Percentiles rank a stretch among this genome's conserved stretches.
These are phyloP conservation scores for Phlegmacium glaucopus DNA, from an alignment of 768 basidiomycete species.

Conservation along the genomic window DNA sequence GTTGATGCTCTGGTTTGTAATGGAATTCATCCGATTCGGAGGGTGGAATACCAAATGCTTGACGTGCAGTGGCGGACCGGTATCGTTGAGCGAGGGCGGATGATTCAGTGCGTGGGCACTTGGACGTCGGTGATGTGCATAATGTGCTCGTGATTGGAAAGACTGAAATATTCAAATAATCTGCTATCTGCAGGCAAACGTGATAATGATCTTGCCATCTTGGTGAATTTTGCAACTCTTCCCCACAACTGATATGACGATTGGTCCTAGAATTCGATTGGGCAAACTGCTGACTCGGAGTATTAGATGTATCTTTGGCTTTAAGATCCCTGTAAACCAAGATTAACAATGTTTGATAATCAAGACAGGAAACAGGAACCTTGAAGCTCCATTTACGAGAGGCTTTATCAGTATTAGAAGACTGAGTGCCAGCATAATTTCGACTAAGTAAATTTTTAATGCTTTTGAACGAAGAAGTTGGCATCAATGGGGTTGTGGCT, in stretches of 20 bases:
- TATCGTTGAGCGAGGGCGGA: constrained; percentile 13
- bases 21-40: constrained; percentile 38
- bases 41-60: constrained; percentile 49
- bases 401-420: constrained; percentile 12
- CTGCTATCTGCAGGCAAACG: constrained; percentile 5
- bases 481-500: constrained; percentile 6
- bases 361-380: constrained; percentile 9
- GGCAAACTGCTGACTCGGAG: background rate
- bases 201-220: background rate
- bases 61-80: constrained; percentile 36
- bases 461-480: constrained; percentile 24
- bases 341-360: background rate
- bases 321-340: constrained; percentile 1
- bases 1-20: constrained; percentile 6
- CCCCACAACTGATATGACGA: background rate
- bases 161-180: constrained; percentile 22
- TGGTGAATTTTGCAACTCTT: background rate
- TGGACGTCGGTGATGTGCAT: background rate
- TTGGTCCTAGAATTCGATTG: background rate
- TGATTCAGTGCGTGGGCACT: constrained; percentile 2
- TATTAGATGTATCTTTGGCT: background rate
- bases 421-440: constrained; percentile 22
- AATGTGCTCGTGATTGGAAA: background rate
- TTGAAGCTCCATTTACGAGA: constrained; percentile 16
- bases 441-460: constrained; percentile 29